Conservation (phyloP, 345 rosid species). For the Microcos paniculata region DNA sequence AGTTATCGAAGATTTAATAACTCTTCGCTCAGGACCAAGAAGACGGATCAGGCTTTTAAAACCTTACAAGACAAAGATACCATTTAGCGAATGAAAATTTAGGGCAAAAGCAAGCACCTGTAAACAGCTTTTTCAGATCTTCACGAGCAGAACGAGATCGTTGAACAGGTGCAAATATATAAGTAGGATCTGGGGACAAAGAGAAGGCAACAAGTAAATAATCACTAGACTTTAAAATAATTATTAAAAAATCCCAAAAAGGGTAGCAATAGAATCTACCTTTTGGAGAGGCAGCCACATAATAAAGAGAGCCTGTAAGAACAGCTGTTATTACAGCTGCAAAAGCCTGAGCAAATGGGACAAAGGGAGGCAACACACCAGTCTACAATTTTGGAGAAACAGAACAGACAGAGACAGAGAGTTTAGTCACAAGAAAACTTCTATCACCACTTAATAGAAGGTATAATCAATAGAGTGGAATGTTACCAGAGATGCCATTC, state of each 20-base stretch:
- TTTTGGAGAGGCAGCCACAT: constrained; percentile 86
- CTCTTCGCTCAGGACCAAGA: background rate
- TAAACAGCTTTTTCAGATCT: constrained; percentile 81
- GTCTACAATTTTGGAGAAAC: constrained; percentile 40
- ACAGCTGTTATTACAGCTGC: constrained; percentile 92
- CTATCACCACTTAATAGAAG: background rate
- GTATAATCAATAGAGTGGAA: background rate
- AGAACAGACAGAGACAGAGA: constrained; percentile 8
- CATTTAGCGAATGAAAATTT: background rate
- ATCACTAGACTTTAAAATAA: background rate
- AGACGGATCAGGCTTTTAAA: constrained; percentile 1
- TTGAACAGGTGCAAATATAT: constrained; percentile 81
- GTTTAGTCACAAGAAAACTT: constrained; percentile 1
- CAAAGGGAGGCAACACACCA: constrained; percentile 89
- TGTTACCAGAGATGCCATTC: constrained; percentile 84
- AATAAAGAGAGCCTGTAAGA: constrained; percentile 90
- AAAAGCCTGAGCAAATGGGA: constrained; percentile 95
- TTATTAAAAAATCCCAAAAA: background rate
- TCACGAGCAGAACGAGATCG: constrained; percentile 63
- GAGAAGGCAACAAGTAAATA: constrained; percentile 14
- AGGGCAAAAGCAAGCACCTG: constrained; percentile 46
- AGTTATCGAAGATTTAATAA: too few species aligned
- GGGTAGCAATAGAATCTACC: constrained; percentile 37
- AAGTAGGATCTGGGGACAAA: constrained; percentile 72
- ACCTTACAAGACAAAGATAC: background rate